Conservation (phyloP, 1,139 yeast genomes). For the Suhomyces atakaporum region DNA sequence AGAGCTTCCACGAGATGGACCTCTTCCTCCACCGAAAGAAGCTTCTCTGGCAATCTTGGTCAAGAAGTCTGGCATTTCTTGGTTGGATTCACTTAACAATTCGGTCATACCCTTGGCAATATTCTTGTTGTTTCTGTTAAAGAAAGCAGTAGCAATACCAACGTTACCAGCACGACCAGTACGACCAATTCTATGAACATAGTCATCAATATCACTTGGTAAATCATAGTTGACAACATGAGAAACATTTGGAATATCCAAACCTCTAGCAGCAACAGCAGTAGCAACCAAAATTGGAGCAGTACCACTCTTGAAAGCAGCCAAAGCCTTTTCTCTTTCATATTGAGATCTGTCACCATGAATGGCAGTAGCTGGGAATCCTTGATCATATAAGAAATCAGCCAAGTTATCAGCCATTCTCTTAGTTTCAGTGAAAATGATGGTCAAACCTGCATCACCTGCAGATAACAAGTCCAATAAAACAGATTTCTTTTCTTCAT, state of each 20-base stretch:
- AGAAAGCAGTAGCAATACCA: constrained; percentile 88
- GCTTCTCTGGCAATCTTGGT: constrained; percentile 79
- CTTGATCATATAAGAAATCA: constrained; percentile 80
- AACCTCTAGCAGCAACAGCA: constrained; percentile 98
- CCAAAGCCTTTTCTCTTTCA: constrained; percentile 84
- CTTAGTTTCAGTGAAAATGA: constrained; percentile 88
- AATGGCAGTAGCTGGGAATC: constrained; percentile 85
- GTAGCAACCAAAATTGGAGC: constrained; percentile 93
- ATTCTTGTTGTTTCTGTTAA: constrained; percentile 93
- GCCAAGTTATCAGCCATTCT: constrained; percentile 87
- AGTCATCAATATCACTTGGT: constrained; percentile 90
- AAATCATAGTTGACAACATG: constrained; percentile 91
- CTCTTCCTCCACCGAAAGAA: constrained; percentile 59
- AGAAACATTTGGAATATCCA: constrained; percentile 97
- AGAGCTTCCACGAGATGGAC: constrained; percentile 39
- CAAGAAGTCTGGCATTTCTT: constrained; percentile 91
- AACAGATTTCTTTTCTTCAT: constrained; percentile 87
- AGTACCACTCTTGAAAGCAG: constrained; percentile 73
- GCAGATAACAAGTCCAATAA: constrained; percentile 70
- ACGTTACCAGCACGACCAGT: constrained; percentile 99
- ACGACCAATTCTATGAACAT: constrained; percentile 97
- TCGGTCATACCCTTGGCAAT: constrained; percentile 87
- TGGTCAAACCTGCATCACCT: constrained; percentile 65
- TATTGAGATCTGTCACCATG: constrained; percentile 96
- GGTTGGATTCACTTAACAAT: constrained; percentile 91